A percentile compares a stretch with the other conserved stretches of the same genome.
These are phyloP conservation scores for Neurospora sp. DNA, from an alignment of 495 filamentous ascomycete genomes.

Conservation along the genomic window DNA sequence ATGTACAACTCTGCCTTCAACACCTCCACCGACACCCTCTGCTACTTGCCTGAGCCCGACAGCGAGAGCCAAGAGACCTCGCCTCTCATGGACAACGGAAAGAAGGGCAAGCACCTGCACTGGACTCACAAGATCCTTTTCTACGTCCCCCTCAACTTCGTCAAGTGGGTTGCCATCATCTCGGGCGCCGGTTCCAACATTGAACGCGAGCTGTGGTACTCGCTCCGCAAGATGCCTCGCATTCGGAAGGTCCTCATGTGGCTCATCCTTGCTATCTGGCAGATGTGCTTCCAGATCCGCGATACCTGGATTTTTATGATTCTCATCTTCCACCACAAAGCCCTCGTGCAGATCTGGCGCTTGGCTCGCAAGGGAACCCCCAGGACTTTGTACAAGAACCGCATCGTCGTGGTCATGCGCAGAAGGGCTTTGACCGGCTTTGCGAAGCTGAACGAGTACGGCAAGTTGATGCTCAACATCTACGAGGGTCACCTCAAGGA, in stretches of 20 bases:
- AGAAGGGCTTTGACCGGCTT: slow-evolving; percentile 15
- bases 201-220: slow-evolving; percentile 20
- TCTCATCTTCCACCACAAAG: slow-evolving; percentile 13
- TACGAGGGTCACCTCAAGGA: slow-evolving; percentile 2
- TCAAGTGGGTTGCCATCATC: slow-evolving; percentile 18
- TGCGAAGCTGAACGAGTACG: neutral
- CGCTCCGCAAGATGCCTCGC: slow-evolving; percentile 2
- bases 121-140: neutral
- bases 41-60: neutral
- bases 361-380: slow-evolving; percentile 13
- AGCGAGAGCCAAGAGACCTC: neutral
- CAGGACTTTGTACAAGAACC: slow-evolving; percentile 8
- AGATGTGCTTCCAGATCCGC: slow-evolving; percentile 6
- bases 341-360: slow-evolving; percentile 12
- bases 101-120: neutral
- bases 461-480: slow-evolving; percentile 3
- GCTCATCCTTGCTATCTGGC: slow-evolving; percentile 8
- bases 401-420: slow-evolving; percentile 9
- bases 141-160: neutral
- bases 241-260: slow-evolving; percentile 1
- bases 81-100: neutral
- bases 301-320: slow-evolving; percentile 13
- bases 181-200: slow-evolving; percentile 12
- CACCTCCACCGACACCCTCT: neutral
- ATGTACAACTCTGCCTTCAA: neutral